Base-by-base conservation (phyloP, 352 stramenopile genomes). In the Albugo candida region DNA sequence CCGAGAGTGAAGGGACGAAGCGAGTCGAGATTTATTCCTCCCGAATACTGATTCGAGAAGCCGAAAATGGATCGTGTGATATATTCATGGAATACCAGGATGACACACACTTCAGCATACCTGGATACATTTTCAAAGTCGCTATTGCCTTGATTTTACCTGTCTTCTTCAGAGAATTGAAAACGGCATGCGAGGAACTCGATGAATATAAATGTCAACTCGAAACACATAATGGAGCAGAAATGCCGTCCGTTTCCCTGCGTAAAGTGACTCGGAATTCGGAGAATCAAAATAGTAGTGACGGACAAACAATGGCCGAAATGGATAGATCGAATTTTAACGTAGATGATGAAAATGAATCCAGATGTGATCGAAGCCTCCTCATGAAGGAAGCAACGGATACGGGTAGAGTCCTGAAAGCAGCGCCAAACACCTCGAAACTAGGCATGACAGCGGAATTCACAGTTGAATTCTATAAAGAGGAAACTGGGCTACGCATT, bases 31-130 rank as follows among this genome's bases (percentile, higher is more conserved):
- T 66, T 1, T 83, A 66, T 36, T 53, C 54, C 6, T 46, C 81
- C 45, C 63, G 69, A 1, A 48, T 88, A 24, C 76, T 65, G 27
- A 73, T 88, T 36, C 72, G 72, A 5, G 67, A 60, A 12, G 60
- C 75, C 1, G 66, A 64, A 1, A 70, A 64, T 37, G 68, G 65
- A 46, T 65, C 63, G 31, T 88, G 75, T 49, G 70, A 83, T 36
- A 65, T 85, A 36, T 71, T 73, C 53, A 53, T 80, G n/a, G 70
- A 84, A 51, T 88, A 88, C 49, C 67, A 79, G 41, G 75, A 84
- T 50, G 75, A 88, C 31, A 83, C 72, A 6, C 71, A 81, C 49
- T 84, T 85, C 46, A 74, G 64, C 44, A 72, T 84, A 34, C 75
- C 75, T 0, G 81, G 81, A 41, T 83, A 79, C 36, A 52, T 67